Conservation (phyloP, 352 stramenopile species). For the Globisporangium cystogenes region DNA sequence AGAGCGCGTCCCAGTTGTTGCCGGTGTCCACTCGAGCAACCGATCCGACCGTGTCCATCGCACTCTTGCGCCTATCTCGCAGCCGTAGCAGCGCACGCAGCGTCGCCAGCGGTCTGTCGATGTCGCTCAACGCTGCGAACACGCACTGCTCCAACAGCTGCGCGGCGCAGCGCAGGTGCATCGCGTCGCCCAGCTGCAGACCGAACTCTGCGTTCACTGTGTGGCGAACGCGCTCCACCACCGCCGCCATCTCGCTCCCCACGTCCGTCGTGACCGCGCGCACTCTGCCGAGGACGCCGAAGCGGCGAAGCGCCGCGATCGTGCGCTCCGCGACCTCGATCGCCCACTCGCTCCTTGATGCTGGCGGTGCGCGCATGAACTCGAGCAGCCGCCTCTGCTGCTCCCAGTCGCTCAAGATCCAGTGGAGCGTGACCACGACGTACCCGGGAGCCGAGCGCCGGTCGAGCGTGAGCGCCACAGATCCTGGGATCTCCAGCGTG, state of each 20-base stretch:
- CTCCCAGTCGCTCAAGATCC: constrained; percentile 10
- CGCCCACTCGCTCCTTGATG: background rate
- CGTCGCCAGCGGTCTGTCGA: background rate
- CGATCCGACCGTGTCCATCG: too few relatives aligned
- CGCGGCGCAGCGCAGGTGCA: background rate
- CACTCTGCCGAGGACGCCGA: background rate
- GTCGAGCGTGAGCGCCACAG: constrained; percentile 7
- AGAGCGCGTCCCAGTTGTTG: background rate
- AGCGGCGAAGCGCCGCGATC: background rate
- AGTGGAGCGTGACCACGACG: constrained; percentile 9
- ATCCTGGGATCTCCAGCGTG: constrained; percentile 5
- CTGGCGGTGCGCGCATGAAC: constrained; percentile 2
- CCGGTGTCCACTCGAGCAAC: background rate
- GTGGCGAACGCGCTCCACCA: background rate
- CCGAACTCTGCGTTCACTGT: background rate
- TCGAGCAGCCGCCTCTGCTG: constrained; percentile 7
- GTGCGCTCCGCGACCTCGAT: background rate
- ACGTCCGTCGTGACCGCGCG: background rate
- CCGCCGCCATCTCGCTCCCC: background rate
- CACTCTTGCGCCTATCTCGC: background rate
- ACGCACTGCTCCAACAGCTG: background rate
- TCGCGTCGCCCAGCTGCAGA: background rate
- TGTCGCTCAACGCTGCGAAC: background rate
- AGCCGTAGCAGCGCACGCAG: background rate
- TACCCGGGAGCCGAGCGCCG: constrained; percentile 6